These are phyloP conservation scores for Colletotrichum sp. DNA, from an alignment of 2,329 filamentous ascomycete genomes.

Conservation along the genomic window DNA sequence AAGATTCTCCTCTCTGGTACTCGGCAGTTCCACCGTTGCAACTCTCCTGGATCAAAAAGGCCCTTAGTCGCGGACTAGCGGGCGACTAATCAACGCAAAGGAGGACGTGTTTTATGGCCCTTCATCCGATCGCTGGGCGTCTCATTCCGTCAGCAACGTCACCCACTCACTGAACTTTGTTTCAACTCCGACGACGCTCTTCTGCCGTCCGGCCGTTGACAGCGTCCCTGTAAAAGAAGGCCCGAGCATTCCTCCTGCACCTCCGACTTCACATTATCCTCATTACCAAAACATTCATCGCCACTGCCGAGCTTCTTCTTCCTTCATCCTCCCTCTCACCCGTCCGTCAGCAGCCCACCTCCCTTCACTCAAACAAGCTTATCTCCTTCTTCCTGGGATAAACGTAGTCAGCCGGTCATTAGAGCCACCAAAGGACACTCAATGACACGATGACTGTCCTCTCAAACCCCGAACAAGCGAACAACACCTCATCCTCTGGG, in stretches of 20 bases:
- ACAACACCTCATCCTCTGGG: neutral
- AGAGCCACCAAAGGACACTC: neutral
- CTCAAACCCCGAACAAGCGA: constrained; percentile 1
- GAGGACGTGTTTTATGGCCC: constrained; percentile 1
- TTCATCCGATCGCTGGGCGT: constrained; percentile 15
- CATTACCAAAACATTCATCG: neutral
- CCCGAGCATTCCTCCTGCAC: constrained; percentile 5
- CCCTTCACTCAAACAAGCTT: neutral
- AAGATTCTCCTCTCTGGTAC: neutral
- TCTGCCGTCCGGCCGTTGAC: constrained; percentile 18
- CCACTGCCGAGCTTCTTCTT: neutral
- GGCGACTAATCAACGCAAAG: neutral
- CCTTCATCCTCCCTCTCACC: neutral
- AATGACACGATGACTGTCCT: constrained; percentile 10
- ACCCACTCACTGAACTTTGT: constrained; percentile 16
- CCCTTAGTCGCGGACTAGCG: neutral
- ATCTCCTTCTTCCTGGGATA: neutral
- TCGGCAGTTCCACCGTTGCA: neutral
- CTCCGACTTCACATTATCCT: neutral
- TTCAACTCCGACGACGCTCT: constrained; percentile 14
- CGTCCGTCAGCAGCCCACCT: neutral
- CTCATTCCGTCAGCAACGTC: constrained; percentile 16
- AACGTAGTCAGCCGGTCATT: neutral
- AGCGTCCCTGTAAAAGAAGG: constrained; percentile 10
- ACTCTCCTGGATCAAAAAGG: neutral